These are phyloP conservation scores for Phytophthora tubulina DNA, from an alignment of 352 stramenopile genomes.

Conservation along the genomic window DNA sequence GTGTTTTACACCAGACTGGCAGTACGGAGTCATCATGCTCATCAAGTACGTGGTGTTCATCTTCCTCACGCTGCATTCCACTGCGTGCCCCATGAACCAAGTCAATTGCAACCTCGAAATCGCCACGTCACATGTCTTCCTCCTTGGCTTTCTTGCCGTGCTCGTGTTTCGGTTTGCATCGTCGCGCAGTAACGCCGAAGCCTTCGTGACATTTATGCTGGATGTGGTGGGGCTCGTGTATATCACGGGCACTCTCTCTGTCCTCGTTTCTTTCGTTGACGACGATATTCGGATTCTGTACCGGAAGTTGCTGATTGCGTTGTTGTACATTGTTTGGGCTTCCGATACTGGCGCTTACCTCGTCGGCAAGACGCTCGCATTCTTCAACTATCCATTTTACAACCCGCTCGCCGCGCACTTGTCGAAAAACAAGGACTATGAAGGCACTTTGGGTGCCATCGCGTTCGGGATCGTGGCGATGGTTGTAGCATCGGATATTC, in stretches of 20 bases:
- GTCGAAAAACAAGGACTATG: slow-evolving; percentile 97
- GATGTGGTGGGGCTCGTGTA: slow-evolving; percentile 65
- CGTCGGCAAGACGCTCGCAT: slow-evolving; percentile 87
- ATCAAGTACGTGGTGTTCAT: slow-evolving; percentile 54
- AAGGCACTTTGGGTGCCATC: slow-evolving; percentile 91
- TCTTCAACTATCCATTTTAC: slow-evolving; percentile 86
- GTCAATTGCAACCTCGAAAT: slow-evolving; percentile 43
- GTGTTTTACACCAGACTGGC: slow-evolving; percentile 55
- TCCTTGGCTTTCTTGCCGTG: slow-evolving; percentile 45
- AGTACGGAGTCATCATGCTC: slow-evolving; percentile 54
- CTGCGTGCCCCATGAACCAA: slow-evolving; percentile 59
- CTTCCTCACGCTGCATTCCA: slow-evolving; percentile 62
- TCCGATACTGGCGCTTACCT: slow-evolving; percentile 95
- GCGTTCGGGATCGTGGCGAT: slow-evolving; percentile 86
- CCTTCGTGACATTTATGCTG: slow-evolving; percentile 55
- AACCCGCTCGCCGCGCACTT: slow-evolving; percentile 84
- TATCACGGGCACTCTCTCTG: slow-evolving; percentile 56
- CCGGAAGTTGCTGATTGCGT: slow-evolving; percentile 65
- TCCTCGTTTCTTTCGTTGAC: slow-evolving; percentile 64
- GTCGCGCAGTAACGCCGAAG: slow-evolving; percentile 30
- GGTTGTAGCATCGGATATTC: slow-evolving; percentile 66
- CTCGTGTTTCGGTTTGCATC: slow-evolving; percentile 55
- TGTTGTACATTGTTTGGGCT: slow-evolving; percentile 74
- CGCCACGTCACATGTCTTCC: slow-evolving; percentile 42
- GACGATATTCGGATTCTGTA: slow-evolving; percentile 59